Conservation (phyloP, 176 grass and related monocot species). For the Lolium rigidum region DNA sequence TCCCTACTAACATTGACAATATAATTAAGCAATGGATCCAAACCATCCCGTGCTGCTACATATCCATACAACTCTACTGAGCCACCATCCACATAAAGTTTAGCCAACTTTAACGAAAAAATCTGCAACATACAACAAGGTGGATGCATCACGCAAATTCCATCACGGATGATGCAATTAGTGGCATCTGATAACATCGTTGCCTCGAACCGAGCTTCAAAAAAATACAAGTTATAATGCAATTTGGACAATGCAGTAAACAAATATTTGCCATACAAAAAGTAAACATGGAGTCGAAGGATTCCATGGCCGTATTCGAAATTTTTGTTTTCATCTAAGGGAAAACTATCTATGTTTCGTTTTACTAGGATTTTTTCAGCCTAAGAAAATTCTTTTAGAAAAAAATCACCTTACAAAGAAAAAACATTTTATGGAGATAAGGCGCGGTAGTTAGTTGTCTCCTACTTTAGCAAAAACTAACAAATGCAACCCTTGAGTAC, state of each 20-base stretch:
- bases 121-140: not conserved
- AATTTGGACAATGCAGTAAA: not conserved
- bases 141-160: not conserved
- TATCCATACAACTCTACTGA: constrained; percentile 19
- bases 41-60: not conserved
- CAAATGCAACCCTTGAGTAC: not conserved
- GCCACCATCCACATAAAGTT: not conserved
- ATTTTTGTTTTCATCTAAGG: not conserved
- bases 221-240: not conserved
- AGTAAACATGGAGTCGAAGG: not conserved
- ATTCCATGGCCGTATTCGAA: not conserved
- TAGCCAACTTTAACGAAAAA: not conserved
- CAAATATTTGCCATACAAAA: not conserved
- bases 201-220: not conserved
- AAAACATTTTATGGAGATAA: not conserved
- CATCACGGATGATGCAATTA: not conserved
- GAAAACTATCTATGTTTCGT: not conserved
- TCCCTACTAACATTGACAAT: constrained; percentile 7
- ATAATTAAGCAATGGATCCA: constrained; percentile 15
- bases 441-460: not conserved
- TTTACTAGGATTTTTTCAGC: not conserved
- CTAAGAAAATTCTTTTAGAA: not conserved
- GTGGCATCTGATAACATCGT: not conserved
- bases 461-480: not conserved
- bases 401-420: not conserved